A percentile compares a stretch with the other conserved stretches of the same genome.
Conservation (phyloP, 345 rosid species). For the Rhodamnia argentea region DNA sequence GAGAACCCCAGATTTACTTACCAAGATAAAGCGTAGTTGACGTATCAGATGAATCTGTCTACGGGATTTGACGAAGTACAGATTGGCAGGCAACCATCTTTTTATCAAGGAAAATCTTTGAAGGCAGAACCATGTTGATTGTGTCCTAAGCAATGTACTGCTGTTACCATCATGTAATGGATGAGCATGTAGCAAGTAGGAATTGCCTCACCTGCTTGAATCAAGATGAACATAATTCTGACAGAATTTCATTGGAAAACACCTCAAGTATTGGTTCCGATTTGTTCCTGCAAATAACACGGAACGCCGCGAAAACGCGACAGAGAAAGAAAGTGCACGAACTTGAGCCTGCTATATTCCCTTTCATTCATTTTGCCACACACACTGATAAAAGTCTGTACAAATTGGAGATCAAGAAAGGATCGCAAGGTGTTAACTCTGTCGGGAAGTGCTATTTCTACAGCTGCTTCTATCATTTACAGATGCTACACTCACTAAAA, state of each 20-base stretch:
- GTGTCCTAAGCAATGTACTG: not conserved
- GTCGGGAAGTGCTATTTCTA: not conserved
- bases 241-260: not conserved
- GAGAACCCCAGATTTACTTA: accelerated
- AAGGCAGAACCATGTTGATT: not conserved
- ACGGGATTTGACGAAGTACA: not conserved
- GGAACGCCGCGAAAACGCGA: not conserved
- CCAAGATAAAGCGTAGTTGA: not conserved
- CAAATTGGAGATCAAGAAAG: not conserved
- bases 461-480: not conserved
- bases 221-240: not conserved
- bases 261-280: not conserved
- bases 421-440: not conserved
- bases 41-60: not conserved
- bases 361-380: not conserved
- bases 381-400: not conserved
- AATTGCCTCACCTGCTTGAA: not conserved
- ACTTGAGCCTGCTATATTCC: not conserved
- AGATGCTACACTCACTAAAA: not conserved
- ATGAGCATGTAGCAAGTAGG: not conserved
- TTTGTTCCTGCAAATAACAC: not conserved
- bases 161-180: not conserved
- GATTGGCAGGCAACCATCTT: not conserved
- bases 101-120: not conserved
- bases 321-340: not conserved